Conservation (phyloP, 1,139 yeast species). For the Yamadazyma trypodendri region DNA sequence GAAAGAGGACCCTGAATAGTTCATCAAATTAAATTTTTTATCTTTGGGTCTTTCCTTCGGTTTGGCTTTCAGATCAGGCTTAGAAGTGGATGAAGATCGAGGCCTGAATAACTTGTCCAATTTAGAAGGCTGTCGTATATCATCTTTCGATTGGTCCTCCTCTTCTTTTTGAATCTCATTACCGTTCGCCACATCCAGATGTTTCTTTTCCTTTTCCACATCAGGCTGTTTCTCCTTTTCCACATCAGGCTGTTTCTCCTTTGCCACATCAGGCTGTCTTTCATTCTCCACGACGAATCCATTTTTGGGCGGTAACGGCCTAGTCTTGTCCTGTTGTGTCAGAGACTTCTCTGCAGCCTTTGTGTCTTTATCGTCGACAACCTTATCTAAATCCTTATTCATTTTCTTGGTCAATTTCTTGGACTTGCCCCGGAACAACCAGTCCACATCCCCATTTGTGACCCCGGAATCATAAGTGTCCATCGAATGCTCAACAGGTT, state of each 20-base stretch:
- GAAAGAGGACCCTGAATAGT: constrained; percentile 15
- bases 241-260: constrained; percentile 2
- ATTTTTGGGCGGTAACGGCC: neutral
- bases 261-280: constrained; percentile 3
- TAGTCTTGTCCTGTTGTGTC: neutral
- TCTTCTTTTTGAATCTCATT: neutral
- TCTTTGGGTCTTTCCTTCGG: constrained; percentile 10
- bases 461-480: constrained; percentile 48
- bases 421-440: constrained; percentile 68
- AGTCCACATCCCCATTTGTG: constrained; percentile 71
- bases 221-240: constrained; percentile 2
- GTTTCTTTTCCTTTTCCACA: constrained; percentile 3
- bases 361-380: constrained; percentile 6
- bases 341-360: neutral
- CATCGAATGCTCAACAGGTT: constrained; percentile 5
- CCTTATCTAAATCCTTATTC: constrained; percentile 12
- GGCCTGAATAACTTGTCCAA: constrained; percentile 15
- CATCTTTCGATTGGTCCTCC: neutral
- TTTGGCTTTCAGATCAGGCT: constrained; percentile 3
- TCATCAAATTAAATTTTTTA: constrained; percentile 14
- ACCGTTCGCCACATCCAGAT: neutral
- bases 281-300: constrained; percentile 3
- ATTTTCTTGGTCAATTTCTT: constrained; percentile 48
- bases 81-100: constrained; percentile 12
- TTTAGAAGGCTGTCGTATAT: constrained; percentile 10